Base-by-base conservation (phyloP, 306 rosid species). In the Dryas octopetala region DNA sequence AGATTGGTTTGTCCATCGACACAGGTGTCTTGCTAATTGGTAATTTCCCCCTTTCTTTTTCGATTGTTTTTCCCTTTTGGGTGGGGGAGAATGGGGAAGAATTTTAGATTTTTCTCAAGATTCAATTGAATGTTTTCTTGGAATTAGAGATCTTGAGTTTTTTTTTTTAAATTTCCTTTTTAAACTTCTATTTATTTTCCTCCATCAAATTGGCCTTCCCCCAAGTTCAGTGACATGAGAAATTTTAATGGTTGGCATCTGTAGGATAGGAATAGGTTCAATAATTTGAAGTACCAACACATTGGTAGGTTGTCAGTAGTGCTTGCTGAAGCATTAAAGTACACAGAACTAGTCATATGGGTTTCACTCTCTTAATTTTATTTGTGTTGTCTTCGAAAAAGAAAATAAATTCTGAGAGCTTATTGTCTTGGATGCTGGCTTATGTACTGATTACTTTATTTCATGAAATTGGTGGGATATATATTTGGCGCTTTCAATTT, bases 21-120 rank as follows among this genome's bases (percentile, higher is more conserved):
- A 70, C 74, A 62, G 54, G 78, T 80, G 82, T 87, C 84, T 73
- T 80, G 88, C 97, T 89, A 85, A 91, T 88, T 90, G 97, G 93
- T 92, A 89, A 78, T 65, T 53, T 73, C 65, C 66, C 78, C 75
- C 71, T 54, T 78, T 81, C 66, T 54, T 67, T 78, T 80, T 65
- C 38, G 75, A 74, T 71, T 81, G 77, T 70, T 76, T 79, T 82
- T 71, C 78, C 78, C 66, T 48, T 71, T 63, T 32, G 87, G 82
- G 75, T 66, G 76, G 85, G 83, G 74, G 81, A 63, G 45, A 75
- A 83, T 64, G 82, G 88, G 88, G 79, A 83, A 68, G 84, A 85
- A 58, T 76, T 82, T 84, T 79, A 53, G 81, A 87, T 79, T 80
- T 79, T 84, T 74, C 90, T 85, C 91, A 55, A 85, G 90, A 84